Percentiles rank a stretch among this genome's conserved stretches.
Conservation (phyloP, 345 rosid genomes). For the Gossypium stocksii region DNA sequence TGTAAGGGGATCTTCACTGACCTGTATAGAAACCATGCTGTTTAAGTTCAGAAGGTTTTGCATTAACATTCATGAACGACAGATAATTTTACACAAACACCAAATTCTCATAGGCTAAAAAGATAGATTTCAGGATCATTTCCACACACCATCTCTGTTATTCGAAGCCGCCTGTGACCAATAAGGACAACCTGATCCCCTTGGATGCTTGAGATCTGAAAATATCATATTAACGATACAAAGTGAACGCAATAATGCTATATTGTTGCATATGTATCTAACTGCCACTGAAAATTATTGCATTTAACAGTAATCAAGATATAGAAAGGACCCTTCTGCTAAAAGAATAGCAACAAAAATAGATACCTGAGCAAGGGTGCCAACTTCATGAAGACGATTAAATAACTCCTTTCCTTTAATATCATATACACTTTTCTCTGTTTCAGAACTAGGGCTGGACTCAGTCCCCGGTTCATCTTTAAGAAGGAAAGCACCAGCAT, state of each 20-base stretch:
- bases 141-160: slow-evolving; percentile 80
- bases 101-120: not conserved
- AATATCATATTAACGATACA: slow-evolving; percentile 18
- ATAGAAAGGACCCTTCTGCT: not conserved
- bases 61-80: slow-evolving; percentile 1
- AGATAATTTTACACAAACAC: not conserved
- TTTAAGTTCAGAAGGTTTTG: slow-evolving; percentile 17
- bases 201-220: slow-evolving; percentile 78
- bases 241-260: not conserved
- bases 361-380: slow-evolving; percentile 92
- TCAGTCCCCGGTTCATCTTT: slow-evolving; percentile 82
- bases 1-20: slow-evolving; percentile 82
- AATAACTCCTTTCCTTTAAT: slow-evolving; percentile 81
- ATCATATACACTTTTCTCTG: slow-evolving; percentile 61
- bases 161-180: slow-evolving; percentile 91
- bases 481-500: slow-evolving; percentile 94
- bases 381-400: slow-evolving; percentile 88
- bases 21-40: slow-evolving; percentile 40
- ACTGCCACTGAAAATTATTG: not conserved
- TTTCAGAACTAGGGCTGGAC: slow-evolving; percentile 54
- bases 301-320: not conserved
- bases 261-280: not conserved
- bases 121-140: slow-evolving; percentile 8
- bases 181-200: slow-evolving; percentile 91
- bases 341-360: slow-evolving; percentile 15